Evolutionary conservation across 202 grass and related monocot species (phyloP), one percentile per base, ranked within the genome.

Genomic region (Carex sylvatica): DNA sequence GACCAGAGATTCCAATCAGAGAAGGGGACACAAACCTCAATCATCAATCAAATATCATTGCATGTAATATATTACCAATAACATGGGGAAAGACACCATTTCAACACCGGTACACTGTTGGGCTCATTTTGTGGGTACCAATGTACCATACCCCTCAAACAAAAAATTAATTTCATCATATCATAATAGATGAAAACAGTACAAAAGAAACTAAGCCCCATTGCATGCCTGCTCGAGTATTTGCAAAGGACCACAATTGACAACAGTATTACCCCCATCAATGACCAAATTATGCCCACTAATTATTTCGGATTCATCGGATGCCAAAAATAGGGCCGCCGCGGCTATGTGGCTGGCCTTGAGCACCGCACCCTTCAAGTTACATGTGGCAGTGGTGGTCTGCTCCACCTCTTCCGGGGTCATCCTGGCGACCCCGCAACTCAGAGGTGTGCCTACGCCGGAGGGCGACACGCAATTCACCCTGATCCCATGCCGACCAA

Each of bases 381-480:
- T 66, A 70, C 82, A 69, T 26, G 26, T 84, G 53, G 44, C 19
- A 44, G 78, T 35, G 5, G 66, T 53, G 23, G 30, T 3, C 38
- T 83, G 85, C 88, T 94, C 94, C 55, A 90, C 20, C 86, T 82
- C 83, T 14, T 74, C 38, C 0, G 80, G 59, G 1, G 36, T 80
- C 20, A 80, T 15, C 2, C 90, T 86, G n/a, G 54, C 38, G 22
- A 85, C 13, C 16, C 4, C 14, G 23, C 87, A 83, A 74, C 84
- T 81, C 3, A 97, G 12, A 12, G 90, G 91, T 30, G 90, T 94
- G 18, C 74, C 90, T 28, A 94, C 91, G 20, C 90, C 91, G 54
- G 72, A 42, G 4, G 94, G 94, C 2, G 94, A 92, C 83, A 97
- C 85, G 68, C 92, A 89, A 79, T 97, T 94, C 3, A 97, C 94